Percentiles rank a stretch among this genome's conserved stretches.
Evolutionary conservation across 164 flowering plant genomes (phyloP).

Genomic region (Tetrastigma voinierianum): DNA sequence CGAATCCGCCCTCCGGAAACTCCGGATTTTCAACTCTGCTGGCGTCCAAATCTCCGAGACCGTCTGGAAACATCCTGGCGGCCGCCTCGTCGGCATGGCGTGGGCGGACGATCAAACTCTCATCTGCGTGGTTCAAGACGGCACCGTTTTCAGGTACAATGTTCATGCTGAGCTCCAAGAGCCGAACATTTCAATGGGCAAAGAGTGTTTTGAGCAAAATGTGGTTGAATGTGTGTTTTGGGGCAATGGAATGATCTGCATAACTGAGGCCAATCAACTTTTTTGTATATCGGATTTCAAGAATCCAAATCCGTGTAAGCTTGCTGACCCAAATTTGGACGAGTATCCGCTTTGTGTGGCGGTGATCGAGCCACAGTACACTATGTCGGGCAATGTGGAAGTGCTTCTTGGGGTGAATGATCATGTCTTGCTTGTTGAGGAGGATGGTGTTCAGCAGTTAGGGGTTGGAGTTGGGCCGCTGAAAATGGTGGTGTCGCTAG

Average conservation of each 20-base stretch:
- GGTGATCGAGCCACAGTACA: constrained; percentile 90
- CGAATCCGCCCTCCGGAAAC: constrained; percentile 87
- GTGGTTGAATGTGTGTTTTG: constrained; percentile 92
- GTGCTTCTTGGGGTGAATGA: constrained; percentile 72
- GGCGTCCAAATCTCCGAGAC: constrained; percentile 70
- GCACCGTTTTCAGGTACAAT: constrained; percentile 63
- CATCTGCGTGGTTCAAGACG: constrained; percentile 84
- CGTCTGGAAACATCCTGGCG: constrained; percentile 87
- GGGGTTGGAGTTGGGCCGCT: constrained; percentile 60
- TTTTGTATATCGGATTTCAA: constrained; percentile 75
- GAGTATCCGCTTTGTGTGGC: constrained; percentile 68
- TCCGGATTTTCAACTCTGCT: constrained; percentile 82
- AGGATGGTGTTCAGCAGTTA: constrained; percentile 52
- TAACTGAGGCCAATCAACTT: constrained; percentile 61
- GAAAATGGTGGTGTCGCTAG: constrained; percentile 74
- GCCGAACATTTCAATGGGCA: constrained; percentile 64
- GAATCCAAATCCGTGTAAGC: constrained; percentile 47
- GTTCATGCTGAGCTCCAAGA: constrained; percentile 60
- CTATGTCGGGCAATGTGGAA: constrained; percentile 92
- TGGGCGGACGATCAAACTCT: constrained; percentile 90
- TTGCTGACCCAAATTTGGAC: constrained; percentile 62
- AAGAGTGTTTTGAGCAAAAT: constrained; percentile 73
- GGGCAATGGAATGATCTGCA: constrained; percentile 85
- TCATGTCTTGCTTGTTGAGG: constrained; percentile 56
- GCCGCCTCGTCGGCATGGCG: constrained; percentile 73